Evolutionary conservation across 2,329 filamentous ascomycete species (phyloP).

Genomic region (Alternaria sp.): DNA sequence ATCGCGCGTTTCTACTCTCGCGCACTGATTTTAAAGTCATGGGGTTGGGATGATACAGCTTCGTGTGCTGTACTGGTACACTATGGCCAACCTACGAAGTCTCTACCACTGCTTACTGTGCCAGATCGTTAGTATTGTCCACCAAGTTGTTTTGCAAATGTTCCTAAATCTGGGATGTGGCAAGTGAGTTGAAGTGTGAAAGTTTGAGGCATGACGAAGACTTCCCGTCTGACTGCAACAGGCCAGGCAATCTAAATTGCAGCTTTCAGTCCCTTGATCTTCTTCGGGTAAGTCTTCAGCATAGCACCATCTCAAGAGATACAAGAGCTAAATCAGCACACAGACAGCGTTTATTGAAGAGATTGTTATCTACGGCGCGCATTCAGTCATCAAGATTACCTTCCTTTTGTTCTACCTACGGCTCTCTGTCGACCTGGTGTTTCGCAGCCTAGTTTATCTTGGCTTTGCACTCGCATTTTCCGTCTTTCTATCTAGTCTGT

Average conservation of each 20-base stretch:
- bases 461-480: neutral
- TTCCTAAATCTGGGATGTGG: neutral
- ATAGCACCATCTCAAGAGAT: neutral
- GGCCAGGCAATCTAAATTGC: neutral
- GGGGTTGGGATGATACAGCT: conserved; percentile 14
- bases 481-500: neutral
- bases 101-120: neutral
- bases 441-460: conserved; percentile 5
- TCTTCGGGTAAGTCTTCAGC: neutral
- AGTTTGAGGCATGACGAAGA: neutral
- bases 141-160: neutral
- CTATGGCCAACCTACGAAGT: neutral
- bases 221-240: neutral
- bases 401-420: conserved; percentile 13
- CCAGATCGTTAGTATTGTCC: neutral
- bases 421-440: neutral
- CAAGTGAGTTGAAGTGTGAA: neutral
- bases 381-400: conserved; percentile 11
- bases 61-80: neutral
- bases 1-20: conserved; percentile 12
- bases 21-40: conserved; percentile 4
- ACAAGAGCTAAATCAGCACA: neutral
- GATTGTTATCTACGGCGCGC: conserved; percentile 8
- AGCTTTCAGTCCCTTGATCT: neutral
- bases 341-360: conserved; percentile 9